A percentile compares a stretch with the other conserved stretches of the same genome.
phyloP scores from a whole-genome alignment of 768 basidiomycete genomes.

The Psilocybe cyanescens region DNA sequence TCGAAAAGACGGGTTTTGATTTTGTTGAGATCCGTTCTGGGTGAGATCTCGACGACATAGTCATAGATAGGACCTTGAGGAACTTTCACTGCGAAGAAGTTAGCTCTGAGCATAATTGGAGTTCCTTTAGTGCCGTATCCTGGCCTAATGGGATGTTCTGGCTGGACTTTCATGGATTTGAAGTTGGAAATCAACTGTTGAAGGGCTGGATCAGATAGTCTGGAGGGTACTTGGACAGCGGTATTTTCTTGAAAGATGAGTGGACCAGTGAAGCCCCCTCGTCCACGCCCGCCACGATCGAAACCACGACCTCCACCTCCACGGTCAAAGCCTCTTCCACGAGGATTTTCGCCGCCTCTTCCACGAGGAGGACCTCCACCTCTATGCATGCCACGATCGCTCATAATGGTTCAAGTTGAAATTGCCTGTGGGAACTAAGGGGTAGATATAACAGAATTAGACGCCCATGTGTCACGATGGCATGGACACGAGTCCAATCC shows the following conservation, averaged over 20 bases:
- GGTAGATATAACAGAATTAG: background rate
- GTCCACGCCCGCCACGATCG: constrained; percentile 27
- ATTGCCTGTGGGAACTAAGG: background rate
- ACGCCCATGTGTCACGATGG: background rate
- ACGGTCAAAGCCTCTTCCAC: constrained; percentile 26
- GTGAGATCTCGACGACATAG: constrained; percentile 56
- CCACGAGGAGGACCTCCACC: constrained; percentile 27
- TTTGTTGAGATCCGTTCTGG: constrained; percentile 46
- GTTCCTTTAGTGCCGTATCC: constrained; percentile 58
- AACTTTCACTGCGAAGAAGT: constrained; percentile 62
- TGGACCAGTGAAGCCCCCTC: constrained; percentile 30
- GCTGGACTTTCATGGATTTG: constrained; percentile 32
- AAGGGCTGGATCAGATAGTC: constrained; percentile 36
- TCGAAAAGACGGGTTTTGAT: constrained; percentile 56
- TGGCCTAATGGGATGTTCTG: constrained; percentile 53
- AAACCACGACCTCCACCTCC: constrained; percentile 23
- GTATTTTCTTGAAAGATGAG: constrained; percentile 41
- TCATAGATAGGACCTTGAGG: constrained; percentile 54
- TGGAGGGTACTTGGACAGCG: constrained; percentile 38
- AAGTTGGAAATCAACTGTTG: constrained; percentile 42
- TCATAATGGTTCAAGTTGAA: constrained; percentile 21
- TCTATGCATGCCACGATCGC: constrained; percentile 30
- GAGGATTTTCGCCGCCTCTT: constrained; percentile 28
- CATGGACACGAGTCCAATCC: background rate
- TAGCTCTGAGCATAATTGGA: constrained; percentile 56